These are phyloP conservation scores for Conoideocrella luteorostrata DNA, from an alignment of 2,329 filamentous ascomycete genomes.

Conservation along the genomic window DNA sequence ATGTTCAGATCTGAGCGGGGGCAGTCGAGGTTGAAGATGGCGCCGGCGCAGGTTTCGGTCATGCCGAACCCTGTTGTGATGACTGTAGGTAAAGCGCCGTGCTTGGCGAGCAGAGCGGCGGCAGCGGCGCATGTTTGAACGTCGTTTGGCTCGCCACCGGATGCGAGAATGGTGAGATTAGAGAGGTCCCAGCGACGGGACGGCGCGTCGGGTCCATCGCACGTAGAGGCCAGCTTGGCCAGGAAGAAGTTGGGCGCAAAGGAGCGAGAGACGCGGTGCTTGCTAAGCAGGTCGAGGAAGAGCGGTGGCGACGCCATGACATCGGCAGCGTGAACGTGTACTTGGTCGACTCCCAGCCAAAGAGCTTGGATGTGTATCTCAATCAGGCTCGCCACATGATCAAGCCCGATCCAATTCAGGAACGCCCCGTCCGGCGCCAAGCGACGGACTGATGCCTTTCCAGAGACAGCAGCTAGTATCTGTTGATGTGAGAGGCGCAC, in stretches of 20 bases:
- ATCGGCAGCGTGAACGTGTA: constrained; percentile 38
- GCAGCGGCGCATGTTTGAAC: constrained; percentile 23
- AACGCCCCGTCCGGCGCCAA: constrained; percentile 25
- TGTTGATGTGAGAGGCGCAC: constrained; percentile 38
- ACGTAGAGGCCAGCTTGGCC: too few species aligned
- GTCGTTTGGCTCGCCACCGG: constrained; percentile 41
- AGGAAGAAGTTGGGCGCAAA: constrained; percentile 38
- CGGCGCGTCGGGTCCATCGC: too few species aligned
- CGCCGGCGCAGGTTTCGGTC: constrained; percentile 47
- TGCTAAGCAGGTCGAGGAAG: constrained; percentile 33
- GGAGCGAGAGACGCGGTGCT: constrained; percentile 34
- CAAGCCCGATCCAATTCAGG: constrained; percentile 44
- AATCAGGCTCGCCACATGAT: constrained; percentile 46
- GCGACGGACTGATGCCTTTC: constrained; percentile 27
- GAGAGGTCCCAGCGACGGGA: constrained; percentile 19
- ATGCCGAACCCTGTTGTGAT: constrained; percentile 41
- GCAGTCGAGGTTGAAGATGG: constrained; percentile 35
- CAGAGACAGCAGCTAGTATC: constrained; percentile 31
- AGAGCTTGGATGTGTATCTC: constrained; percentile 47
- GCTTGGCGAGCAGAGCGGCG: constrained; percentile 20
- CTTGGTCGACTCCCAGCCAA: constrained; percentile 31
- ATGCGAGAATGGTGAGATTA: constrained; percentile 25
- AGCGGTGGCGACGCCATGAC: constrained; percentile 29
- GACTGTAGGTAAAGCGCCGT: constrained; percentile 26
- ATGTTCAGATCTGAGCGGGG: too few species aligned